A percentile compares a stretch with the other conserved stretches of the same genome.
These are phyloP conservation scores for Galerina sulciceps DNA, from an alignment of 768 basidiomycete species.

Conservation along the genomic window DNA sequence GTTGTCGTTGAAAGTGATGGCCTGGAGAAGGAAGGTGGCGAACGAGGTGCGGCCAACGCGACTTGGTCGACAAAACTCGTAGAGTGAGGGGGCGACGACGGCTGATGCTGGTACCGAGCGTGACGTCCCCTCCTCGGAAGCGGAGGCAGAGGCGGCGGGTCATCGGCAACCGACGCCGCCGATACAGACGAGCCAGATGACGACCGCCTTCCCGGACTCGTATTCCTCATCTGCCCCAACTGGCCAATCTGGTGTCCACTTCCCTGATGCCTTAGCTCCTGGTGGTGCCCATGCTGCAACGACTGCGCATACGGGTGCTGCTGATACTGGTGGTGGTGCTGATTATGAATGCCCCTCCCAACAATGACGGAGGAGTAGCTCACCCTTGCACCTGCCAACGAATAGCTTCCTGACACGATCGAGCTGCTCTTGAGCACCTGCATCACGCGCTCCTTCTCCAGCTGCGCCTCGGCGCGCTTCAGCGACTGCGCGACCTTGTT, in stretches of 20 bases:
- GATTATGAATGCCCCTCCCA: conserved; percentile 34
- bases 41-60: conserved; percentile 36
- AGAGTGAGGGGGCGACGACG: conserved; percentile 44
- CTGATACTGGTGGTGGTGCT: conserved; percentile 18
- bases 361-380: conserved; percentile 37
- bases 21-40: background rate
- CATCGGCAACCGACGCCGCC: conserved; percentile 21
- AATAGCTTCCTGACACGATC: conserved; percentile 34
- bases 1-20: background rate
- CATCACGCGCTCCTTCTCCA: conserved; percentile 74
- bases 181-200: conserved; percentile 9
- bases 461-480: conserved; percentile 68
- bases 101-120: conserved; percentile 13
- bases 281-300: too few relatives aligned
- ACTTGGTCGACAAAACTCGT: conserved; percentile 51
- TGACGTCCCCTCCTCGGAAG: conserved; percentile 33
- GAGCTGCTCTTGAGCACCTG: conserved; percentile 73
- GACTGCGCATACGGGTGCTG: background rate
- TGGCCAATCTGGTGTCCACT: too few relatives aligned
- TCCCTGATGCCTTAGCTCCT: too few relatives aligned
- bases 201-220: conserved; percentile 3
- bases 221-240: background rate
- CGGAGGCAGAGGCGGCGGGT: conserved; percentile 38
- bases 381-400: conserved; percentile 32
- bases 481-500: conserved; percentile 71